Percentiles rank a stretch among this genome's conserved stretches.
Evolutionary conservation across 2,329 filamentous ascomycete genomes (phyloP).

Genomic region (Fusarium zealandicum): DNA sequence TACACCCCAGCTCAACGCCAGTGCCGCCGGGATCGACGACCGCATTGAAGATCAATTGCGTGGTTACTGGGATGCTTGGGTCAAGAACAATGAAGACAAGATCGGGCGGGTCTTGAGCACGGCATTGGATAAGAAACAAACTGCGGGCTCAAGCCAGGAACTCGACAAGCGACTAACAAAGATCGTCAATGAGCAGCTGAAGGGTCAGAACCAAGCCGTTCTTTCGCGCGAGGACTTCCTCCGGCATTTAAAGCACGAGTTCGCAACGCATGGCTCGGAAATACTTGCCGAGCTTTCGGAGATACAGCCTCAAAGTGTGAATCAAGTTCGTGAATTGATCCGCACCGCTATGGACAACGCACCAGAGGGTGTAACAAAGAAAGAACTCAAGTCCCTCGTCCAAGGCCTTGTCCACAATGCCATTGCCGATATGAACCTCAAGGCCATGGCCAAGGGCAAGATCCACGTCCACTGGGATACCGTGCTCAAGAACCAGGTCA

Average conservation of each 20-base stretch:
- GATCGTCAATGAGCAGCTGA: constrained; percentile 48
- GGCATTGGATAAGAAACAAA: constrained; percentile 46
- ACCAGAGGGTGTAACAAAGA: constrained; percentile 47
- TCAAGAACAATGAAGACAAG: constrained; percentile 57
- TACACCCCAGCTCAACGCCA: constrained; percentile 39
- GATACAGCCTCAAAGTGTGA: constrained; percentile 47
- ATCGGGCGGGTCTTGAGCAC: constrained; percentile 44
- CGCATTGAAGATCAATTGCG: constrained; percentile 45
- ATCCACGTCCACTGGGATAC: constrained; percentile 55
- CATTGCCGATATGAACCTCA: constrained; percentile 55
- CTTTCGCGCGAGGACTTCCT: constrained; percentile 60
- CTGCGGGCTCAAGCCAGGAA: constrained; percentile 44
- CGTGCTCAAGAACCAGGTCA: constrained; percentile 64
- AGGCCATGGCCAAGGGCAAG: constrained; percentile 55
- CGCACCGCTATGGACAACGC: constrained; percentile 37
- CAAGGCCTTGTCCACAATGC: constrained; percentile 52
- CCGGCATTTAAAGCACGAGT: constrained; percentile 49
- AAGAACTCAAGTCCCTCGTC: constrained; percentile 52
- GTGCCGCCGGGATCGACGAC: constrained; percentile 37
- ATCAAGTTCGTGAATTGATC: constrained; percentile 45
- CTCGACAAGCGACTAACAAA: constrained; percentile 48
- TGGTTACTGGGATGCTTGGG: constrained; percentile 60
- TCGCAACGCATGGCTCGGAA: constrained; percentile 48
- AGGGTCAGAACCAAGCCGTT: constrained; percentile 45
- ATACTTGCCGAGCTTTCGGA: constrained; percentile 52